These are phyloP conservation scores for Eimeria falciformis DNA, from an alignment of 169 alveolate genomes.

Conservation along the genomic window DNA sequence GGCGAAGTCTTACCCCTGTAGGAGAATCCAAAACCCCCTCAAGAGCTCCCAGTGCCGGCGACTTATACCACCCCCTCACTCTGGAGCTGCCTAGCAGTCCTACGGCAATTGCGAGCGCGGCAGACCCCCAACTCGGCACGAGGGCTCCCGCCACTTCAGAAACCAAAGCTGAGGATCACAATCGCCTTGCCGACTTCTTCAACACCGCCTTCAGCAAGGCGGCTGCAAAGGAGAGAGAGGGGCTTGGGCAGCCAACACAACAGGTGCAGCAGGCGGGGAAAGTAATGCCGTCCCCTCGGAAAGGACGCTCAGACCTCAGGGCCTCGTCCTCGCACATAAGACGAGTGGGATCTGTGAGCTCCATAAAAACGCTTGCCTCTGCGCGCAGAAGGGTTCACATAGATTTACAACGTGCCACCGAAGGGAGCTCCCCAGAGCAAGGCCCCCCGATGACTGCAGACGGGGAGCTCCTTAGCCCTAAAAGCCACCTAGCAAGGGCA, in stretches of 20 bases:
- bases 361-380: not conserved
- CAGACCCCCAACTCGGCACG: not conserved
- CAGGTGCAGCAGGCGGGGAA: slow-evolving; percentile 7
- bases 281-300: not conserved
- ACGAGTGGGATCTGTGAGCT: not conserved
- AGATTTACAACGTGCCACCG: not conserved
- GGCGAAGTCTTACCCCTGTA: not conserved
- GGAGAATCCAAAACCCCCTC: not conserved
- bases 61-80: not conserved
- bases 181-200: slow-evolving; percentile 43
- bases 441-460: not conserved
- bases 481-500: slow-evolving; percentile 42
- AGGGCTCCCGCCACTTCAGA: not conserved
- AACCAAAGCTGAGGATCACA: not conserved
- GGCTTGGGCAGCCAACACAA: not conserved
- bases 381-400: not conserved
- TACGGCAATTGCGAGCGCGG: not conserved
- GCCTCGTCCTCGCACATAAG: not conserved
- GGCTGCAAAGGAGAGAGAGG: slow-evolving; percentile 44
- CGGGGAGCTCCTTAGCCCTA: slow-evolving; percentile 51
- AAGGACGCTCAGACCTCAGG: not conserved
- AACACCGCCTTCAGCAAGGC: slow-evolving; percentile 58
- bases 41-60: slow-evolving; percentile 9
- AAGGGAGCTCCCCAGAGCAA: not conserved
- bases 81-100: slow-evolving; percentile 46